Evolutionary conservation across 495 filamentous ascomycete genomes (phyloP).

Genomic region (Daldinia concentrica): DNA sequence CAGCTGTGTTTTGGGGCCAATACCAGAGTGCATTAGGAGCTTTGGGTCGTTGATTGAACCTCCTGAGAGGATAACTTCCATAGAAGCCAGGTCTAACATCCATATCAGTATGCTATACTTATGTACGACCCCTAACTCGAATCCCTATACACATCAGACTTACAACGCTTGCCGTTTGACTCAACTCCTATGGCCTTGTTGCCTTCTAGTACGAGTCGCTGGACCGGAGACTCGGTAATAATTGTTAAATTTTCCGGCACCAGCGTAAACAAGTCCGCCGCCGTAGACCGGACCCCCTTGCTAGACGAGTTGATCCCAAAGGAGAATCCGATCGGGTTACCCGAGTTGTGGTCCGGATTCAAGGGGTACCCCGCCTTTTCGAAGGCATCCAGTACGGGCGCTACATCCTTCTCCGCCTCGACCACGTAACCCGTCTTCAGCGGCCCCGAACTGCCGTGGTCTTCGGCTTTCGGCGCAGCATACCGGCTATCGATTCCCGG

Average conservation of each 20-base stretch:
- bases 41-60: slow-evolving; percentile 68
- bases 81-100: slow-evolving; percentile 51
- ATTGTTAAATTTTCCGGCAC: slow-evolving; percentile 62
- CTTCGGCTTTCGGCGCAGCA: slow-evolving; percentile 42
- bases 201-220: slow-evolving; percentile 60
- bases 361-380: slow-evolving; percentile 57
- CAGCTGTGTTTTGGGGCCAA: slow-evolving; percentile 65
- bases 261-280: slow-evolving; percentile 57
- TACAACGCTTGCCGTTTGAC: slow-evolving; percentile 48
- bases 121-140: not conserved
- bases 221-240: slow-evolving; percentile 58
- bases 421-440: slow-evolving; percentile 58
- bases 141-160: not conserved
- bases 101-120: not conserved
- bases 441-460: slow-evolving; percentile 62
- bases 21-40: slow-evolving; percentile 71
- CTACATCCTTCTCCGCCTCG: slow-evolving; percentile 61
- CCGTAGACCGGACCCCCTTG: slow-evolving; percentile 61
- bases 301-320: slow-evolving; percentile 58
- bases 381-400: slow-evolving; percentile 50
- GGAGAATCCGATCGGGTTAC: slow-evolving; percentile 67
- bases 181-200: slow-evolving; percentile 63
- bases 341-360: slow-evolving; percentile 68
- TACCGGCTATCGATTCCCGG: slow-evolving; percentile 48
- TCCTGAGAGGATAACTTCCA: slow-evolving; percentile 68